phyloP scores from a whole-genome alignment of 805 yeast genomes.

The Schizosaccharomyces lindneri region DNA sequence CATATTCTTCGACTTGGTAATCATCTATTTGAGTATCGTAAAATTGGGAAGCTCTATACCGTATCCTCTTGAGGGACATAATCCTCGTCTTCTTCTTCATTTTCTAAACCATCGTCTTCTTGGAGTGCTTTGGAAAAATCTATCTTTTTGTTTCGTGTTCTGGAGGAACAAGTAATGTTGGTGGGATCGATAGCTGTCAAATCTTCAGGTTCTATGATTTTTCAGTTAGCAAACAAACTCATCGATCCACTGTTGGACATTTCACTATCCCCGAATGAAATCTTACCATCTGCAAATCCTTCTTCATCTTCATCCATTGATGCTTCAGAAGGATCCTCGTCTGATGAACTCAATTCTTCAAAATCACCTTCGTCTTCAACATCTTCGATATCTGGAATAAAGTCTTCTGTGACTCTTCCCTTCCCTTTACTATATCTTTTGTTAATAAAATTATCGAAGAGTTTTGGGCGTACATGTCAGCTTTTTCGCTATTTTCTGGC shows the following conservation, averaged over 20 bases:
- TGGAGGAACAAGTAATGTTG: neutral
- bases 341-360: neutral
- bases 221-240: neutral
- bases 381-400: neutral
- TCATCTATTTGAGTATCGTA: too few species aligned
- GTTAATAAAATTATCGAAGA: neutral
- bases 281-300: neutral
- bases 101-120: neutral
- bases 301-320: neutral
- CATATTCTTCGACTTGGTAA: too few species aligned
- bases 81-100: neutral
- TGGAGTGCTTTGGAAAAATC: neutral
- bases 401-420: neutral
- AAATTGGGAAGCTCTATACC: too few species aligned
- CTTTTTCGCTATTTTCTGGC: neutral
- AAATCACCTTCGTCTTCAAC: neutral
- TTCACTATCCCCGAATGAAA: neutral
- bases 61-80: neutral
- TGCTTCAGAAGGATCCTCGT: neutral
- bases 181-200: neutral
- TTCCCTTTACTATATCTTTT: neutral
- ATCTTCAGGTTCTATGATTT: neutral
- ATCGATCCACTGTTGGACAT: too few species aligned
- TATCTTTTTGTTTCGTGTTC: neutral
- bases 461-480: neutral